Evolutionary conservation across 2,329 filamentous ascomycete species (phyloP).

Genomic region (Phaeoacremonium minimum): DNA sequence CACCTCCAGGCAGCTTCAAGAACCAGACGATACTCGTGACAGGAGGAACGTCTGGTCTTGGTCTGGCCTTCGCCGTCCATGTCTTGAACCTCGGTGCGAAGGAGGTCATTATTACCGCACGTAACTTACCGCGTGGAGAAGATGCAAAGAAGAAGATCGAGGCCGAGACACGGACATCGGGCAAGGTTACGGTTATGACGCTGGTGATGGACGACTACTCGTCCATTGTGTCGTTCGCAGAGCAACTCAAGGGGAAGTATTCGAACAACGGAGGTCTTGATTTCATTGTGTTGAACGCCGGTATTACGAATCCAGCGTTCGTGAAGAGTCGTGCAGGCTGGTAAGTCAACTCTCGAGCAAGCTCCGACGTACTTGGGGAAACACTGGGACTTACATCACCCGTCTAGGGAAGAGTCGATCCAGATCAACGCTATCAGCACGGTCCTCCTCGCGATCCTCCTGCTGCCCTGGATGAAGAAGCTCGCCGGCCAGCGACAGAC

Average conservation of each 20-base stretch:
- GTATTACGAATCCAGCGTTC: conserved; percentile 13
- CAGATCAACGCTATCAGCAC: conserved; percentile 59
- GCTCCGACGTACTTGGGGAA: too few species aligned
- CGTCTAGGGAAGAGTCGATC: conserved; percentile 40
- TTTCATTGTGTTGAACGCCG: conserved; percentile 19
- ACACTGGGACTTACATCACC: background rate
- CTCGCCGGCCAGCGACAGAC: conserved; percentile 14
- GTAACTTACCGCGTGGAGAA: conserved; percentile 27
- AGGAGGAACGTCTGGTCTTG: conserved; percentile 34
- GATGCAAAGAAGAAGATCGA: conserved; percentile 29
- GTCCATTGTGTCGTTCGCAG: conserved; percentile 16
- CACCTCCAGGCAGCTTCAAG: conserved; percentile 14
- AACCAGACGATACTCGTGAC: conserved; percentile 31
- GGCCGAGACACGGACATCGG: conserved; percentile 12
- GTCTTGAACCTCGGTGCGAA: conserved; percentile 32
- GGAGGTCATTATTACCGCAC: conserved; percentile 33
- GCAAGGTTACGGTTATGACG: conserved; percentile 14
- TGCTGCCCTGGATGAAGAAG: conserved; percentile 39
- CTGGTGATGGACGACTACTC: conserved; percentile 19
- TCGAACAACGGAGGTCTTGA: conserved; percentile 16
- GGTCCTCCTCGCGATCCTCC: conserved; percentile 44
- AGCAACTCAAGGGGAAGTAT: conserved; percentile 14
- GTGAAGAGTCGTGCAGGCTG: conserved; percentile 18
- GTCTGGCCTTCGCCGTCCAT: conserved; percentile 32
- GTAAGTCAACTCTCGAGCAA: conserved; percentile 14